Evolutionary conservation across 2,329 filamentous ascomycete species (phyloP).

Genomic region (Simplicillium sp.): DNA sequence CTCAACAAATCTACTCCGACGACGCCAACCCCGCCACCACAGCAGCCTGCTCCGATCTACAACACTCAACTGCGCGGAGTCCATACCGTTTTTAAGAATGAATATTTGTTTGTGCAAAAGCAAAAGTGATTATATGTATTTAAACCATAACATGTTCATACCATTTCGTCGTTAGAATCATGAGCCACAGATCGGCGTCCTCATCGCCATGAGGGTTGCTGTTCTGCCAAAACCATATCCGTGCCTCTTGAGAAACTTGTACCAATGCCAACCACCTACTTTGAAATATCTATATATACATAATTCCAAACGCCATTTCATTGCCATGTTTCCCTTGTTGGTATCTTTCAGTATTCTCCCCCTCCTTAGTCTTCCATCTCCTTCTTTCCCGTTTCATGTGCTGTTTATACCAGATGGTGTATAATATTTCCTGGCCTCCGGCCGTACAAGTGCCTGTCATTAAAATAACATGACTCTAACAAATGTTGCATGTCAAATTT

Average conservation of each 20-base stretch:
- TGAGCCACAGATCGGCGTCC: conserved; percentile 13
- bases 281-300: conserved; percentile 14
- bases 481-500: no score
- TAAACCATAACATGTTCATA: conserved; percentile 22
- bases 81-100: no score
- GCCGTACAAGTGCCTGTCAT: no score
- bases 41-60: no score
- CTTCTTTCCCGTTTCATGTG: conserved; percentile 1
- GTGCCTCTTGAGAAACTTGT: conserved; percentile 8
- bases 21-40: no score
- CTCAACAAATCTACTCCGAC: no score
- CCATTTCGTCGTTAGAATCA: conserved; percentile 21
- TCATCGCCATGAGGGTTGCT: conserved; percentile 9
- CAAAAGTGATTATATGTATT: background rate
- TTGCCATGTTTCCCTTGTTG: conserved; percentile 1
- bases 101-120: no score
- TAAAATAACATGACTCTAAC: no score
- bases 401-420: no score
- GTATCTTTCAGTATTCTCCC: background rate
- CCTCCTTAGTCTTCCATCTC: background rate
- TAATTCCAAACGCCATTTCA: conserved; percentile 9
- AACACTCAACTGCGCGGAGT: no score
- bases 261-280: conserved; percentile 8
- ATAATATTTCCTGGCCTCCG: background rate
- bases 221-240: conserved; percentile 11